phyloP scores from a whole-genome alignment of 371 early-diverging fungal species.

The Lichtheimia ramosa region DNA sequence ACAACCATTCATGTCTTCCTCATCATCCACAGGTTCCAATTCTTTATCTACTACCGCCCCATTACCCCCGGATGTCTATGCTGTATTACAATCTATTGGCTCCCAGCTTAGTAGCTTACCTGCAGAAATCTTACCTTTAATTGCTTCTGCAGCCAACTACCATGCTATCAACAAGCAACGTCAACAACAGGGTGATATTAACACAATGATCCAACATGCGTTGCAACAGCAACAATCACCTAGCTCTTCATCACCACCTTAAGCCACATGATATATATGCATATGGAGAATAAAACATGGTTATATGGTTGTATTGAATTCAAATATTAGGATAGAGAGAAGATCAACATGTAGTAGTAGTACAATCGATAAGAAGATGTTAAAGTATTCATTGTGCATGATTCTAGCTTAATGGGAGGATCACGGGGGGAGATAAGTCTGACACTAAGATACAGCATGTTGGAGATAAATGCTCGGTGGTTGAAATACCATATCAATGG shows the following conservation, averaged over 20 bases:
- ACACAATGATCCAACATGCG: slow-evolving; percentile 8
- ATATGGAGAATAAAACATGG: too few species aligned
- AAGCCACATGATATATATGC: too few species aligned
- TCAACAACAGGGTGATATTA: slow-evolving; percentile 6
- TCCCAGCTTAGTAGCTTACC: slow-evolving; percentile 21
- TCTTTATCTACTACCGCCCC: background rate
- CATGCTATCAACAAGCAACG: slow-evolving; percentile 23
- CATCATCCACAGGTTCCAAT: slow-evolving; percentile 1
- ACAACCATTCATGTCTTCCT: background rate
- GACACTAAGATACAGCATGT: too few species aligned
- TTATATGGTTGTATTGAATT: too few species aligned
- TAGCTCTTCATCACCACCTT: background rate
- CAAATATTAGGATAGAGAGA: too few species aligned
- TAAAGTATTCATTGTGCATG: too few species aligned
- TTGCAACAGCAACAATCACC: slow-evolving; percentile 9
- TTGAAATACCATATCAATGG: too few species aligned
- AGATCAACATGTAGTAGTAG: too few species aligned
- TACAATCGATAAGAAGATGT: too few species aligned
- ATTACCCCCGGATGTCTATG: slow-evolving; percentile 11
- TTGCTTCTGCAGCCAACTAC: slow-evolving; percentile 23
- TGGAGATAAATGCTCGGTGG: too few species aligned
- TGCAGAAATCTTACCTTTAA: slow-evolving; percentile 20
- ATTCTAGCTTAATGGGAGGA: too few species aligned
- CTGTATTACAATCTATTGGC: slow-evolving; percentile 21
- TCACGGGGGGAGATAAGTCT: too few species aligned